Evolutionary conservation across 257 asterid species (phyloP).

Genomic region (Nicotiana sylvestris): DNA sequence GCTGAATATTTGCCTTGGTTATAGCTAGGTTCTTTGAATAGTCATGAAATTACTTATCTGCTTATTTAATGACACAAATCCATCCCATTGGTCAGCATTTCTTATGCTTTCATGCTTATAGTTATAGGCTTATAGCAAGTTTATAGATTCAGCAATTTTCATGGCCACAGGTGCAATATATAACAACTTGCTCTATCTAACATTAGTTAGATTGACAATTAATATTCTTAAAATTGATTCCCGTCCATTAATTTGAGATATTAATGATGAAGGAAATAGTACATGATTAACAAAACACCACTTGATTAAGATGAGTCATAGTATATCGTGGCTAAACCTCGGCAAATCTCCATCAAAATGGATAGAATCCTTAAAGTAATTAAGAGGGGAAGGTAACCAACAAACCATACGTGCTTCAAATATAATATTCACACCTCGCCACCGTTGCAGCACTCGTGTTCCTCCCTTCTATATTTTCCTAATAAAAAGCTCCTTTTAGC

Average conservation of each 20-base stretch:
- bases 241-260: neutral
- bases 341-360: neutral
- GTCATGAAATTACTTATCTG: neutral
- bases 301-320: neutral
- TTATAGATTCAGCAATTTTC: neutral
- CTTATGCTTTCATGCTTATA: neutral
- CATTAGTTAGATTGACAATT: neutral
- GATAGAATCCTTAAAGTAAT: neutral
- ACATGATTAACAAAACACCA: neutral
- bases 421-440: neutral
- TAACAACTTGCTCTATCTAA: neutral
- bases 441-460: neutral
- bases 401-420: neutral
- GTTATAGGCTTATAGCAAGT: neutral
- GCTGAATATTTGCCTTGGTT: neutral
- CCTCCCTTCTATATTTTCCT: neutral
- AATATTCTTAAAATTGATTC: neutral
- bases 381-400: neutral
- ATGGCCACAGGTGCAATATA: neutral
- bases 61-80: neutral
- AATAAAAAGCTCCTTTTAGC: neutral
- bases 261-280: neutral
- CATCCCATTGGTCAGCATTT: neutral
- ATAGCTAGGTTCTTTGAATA: constrained; percentile 1
- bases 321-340: neutral